Evolutionary conservation across 108 stramenopile species (phyloP).

Genomic region (Pseudonitzschia multistriata): DNA sequence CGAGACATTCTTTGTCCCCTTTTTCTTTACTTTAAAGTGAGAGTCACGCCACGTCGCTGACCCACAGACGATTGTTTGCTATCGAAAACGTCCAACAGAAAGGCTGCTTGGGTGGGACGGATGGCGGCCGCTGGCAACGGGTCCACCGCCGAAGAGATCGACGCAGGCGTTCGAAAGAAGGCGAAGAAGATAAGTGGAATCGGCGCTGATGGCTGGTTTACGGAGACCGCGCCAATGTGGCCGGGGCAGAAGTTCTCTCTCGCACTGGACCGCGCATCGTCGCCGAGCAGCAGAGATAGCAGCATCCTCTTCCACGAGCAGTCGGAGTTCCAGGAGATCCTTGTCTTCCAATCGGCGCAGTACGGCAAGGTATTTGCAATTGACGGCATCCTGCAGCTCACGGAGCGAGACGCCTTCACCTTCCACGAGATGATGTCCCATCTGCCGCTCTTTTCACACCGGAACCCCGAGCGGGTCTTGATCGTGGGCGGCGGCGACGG

Average conservation of each 20-base stretch:
- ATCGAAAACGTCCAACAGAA: no score
- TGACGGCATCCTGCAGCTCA: conserved; percentile 61
- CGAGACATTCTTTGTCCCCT: no score
- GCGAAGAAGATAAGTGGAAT: conserved; percentile 15
- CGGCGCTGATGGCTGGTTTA: conserved; percentile 77
- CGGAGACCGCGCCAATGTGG: conserved; percentile 81
- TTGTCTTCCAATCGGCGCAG: conserved; percentile 77
- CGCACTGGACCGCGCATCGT: conserved; percentile 38
- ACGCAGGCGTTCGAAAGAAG: neutral
- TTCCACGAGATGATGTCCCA: conserved; percentile 90
- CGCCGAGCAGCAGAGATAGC: conserved; percentile 10
- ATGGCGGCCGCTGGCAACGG: neutral
- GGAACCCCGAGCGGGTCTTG: conserved; percentile 51
- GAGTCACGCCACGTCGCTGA: no score
- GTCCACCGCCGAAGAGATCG: neutral
- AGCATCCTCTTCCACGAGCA: conserved; percentile 38
- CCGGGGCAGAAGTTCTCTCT: conserved; percentile 65
- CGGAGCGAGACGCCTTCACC: conserved; percentile 81
- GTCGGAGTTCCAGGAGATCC: conserved; percentile 76
- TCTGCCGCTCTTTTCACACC: conserved; percentile 73
- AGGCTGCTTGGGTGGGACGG: neutral
- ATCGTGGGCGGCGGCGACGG: conserved; percentile 91
- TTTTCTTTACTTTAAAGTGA: no score
- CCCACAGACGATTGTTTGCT: neutral
- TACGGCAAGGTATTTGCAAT: conserved; percentile 84